These are phyloP conservation scores for Coffea canephora DNA, from an alignment of 257 asterid genomes.

Conservation along the genomic window DNA sequence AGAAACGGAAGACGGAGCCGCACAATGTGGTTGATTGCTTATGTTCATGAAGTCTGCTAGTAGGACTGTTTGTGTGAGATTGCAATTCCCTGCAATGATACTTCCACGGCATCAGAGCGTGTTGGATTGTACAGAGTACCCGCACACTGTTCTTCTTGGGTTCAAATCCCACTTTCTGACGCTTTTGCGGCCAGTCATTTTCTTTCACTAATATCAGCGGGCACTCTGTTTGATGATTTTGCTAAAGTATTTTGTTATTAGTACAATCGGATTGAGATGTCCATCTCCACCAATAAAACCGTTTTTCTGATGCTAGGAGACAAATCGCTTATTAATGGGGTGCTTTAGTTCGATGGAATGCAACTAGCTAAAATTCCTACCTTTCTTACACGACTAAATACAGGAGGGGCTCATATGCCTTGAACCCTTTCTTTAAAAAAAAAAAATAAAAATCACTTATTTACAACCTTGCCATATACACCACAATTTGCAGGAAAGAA, in stretches of 20 bases:
- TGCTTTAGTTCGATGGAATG: too few relatives aligned
- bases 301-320: background rate
- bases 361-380: too few relatives aligned
- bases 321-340: too few relatives aligned
- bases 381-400: too few relatives aligned
- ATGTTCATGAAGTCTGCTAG: conserved; percentile 91
- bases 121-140: conserved; percentile 85
- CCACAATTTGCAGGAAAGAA: background rate
- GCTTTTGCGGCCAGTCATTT: conserved; percentile 89
- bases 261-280: background rate
- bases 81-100: conserved; percentile 68
- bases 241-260: conserved; percentile 23
- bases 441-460: background rate
- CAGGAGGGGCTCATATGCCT: background rate
- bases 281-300: background rate
- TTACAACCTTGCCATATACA: background rate
- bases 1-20: conserved; percentile 73
- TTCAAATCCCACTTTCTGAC: conserved; percentile 71
- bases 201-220: conserved; percentile 69
- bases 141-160: conserved; percentile 72
- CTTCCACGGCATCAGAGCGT: conserved; percentile 65
- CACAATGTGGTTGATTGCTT: conserved; percentile 80
- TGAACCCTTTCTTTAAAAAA: too few relatives aligned
- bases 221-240: conserved; percentile 75
- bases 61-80: conserved; percentile 63